Evolutionary conservation across 352 stramenopile genomes (phyloP).

Genomic region (Globisporangium splendens): DNA sequence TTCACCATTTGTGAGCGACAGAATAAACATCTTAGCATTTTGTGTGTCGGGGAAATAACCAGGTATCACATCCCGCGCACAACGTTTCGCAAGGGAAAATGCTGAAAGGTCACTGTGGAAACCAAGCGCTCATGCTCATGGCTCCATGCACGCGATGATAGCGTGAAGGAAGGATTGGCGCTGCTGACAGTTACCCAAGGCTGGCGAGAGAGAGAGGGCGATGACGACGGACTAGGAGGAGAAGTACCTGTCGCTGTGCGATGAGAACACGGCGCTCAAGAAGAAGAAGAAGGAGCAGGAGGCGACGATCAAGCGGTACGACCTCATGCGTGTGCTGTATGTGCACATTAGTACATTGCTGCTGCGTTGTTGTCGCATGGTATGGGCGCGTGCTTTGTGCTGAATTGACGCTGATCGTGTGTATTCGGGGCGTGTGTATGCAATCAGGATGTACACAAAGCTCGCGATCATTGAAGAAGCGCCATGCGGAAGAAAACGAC

Average conservation of each 20-base stretch:
- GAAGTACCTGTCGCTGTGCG: constrained; percentile 78
- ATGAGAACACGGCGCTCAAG: constrained; percentile 85
- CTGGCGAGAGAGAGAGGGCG: not conserved
- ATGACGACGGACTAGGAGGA: constrained; percentile 77
- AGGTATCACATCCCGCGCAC: too few relatives aligned
- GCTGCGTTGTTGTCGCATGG: not conserved
- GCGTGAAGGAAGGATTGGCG: not conserved
- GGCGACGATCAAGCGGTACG: constrained; percentile 81
- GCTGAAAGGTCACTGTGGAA: too few relatives aligned
- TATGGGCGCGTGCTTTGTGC: not conserved
- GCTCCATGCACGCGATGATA: too few relatives aligned
- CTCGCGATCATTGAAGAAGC: constrained; percentile 85
- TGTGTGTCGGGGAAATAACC: not conserved
- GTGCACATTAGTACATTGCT: not conserved
- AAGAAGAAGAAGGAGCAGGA: constrained; percentile 92
- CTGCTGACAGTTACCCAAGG: not conserved
- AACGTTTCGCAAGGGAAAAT: too few relatives aligned
- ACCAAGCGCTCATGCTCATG: too few relatives aligned
- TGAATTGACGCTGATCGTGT: not conserved
- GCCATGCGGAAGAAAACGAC: constrained; percentile 35
- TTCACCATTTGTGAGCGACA: not conserved
- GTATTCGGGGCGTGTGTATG: not conserved
- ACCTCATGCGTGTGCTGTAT: too few relatives aligned
- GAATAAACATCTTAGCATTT: not conserved
- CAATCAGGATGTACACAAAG: constrained; percentile 83